A percentile compares a stretch with the other conserved stretches of the same genome.
Evolutionary conservation across 495 filamentous ascomycete species (phyloP).

Genomic region (Melanomma pulvis-pyrius): DNA sequence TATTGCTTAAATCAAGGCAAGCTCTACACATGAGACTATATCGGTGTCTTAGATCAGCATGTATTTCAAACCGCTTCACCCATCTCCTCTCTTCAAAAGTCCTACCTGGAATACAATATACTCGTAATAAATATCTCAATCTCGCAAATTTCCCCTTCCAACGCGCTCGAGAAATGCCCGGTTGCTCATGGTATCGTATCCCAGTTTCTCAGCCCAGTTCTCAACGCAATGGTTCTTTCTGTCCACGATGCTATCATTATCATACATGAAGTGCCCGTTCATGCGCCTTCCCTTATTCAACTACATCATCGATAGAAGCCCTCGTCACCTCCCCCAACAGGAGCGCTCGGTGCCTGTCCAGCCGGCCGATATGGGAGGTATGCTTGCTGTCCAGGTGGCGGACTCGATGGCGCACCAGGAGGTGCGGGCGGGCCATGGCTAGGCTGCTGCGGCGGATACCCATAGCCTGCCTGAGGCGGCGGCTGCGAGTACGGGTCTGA

Average conservation of each 20-base stretch:
- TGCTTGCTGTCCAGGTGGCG: conserved; percentile 10
- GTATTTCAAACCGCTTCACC: no score
- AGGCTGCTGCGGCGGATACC: conserved; percentile 29
- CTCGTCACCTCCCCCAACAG: conserved; percentile 29
- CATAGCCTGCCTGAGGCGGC: conserved; percentile 19
- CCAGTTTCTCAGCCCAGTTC: not conserved
- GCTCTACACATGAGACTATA: no score
- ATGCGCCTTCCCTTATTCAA: not conserved
- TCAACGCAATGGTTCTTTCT: not conserved
- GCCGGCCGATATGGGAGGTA: conserved; percentile 35
- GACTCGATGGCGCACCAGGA: conserved; percentile 18
- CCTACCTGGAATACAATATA: conserved; percentile 4
- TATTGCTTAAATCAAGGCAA: no score
- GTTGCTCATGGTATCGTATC: not conserved
- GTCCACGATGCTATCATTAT: not conserved
- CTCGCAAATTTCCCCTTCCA: no score
- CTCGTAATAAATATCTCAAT: not conserved
- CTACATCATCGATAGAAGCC: conserved; percentile 30
- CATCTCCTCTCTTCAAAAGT: no score
- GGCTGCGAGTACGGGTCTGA: conserved; percentile 31
- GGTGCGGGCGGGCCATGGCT: conserved; percentile 28
- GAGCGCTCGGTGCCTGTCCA: conserved; percentile 21
- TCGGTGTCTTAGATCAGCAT: no score
- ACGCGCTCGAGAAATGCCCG: not conserved
- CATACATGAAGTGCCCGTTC: not conserved